Percentiles rank a stretch among this genome's conserved stretches.
These are phyloP conservation scores for Phytophthora hybrid DNA, from an alignment of 352 stramenopile species.

Conservation along the genomic window DNA sequence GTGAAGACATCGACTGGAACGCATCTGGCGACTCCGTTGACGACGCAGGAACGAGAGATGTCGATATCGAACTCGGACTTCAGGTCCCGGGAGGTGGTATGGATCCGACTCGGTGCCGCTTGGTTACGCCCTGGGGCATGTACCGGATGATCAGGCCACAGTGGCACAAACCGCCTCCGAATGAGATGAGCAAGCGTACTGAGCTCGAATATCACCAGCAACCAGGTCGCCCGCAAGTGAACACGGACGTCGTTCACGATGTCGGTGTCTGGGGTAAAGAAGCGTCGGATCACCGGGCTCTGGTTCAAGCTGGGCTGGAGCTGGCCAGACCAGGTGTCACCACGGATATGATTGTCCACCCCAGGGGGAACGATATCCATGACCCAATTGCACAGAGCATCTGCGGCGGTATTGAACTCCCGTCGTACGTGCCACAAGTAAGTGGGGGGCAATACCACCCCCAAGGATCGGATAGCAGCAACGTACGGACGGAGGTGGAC, in stretches of 20 bases:
- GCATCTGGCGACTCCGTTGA: not conserved
- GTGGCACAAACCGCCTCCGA: not conserved
- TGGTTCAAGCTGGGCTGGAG: not conserved
- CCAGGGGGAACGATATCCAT: constrained; percentile 16
- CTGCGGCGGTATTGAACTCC: constrained; percentile 1
- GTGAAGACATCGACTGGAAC: not conserved
- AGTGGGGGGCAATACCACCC: not conserved
- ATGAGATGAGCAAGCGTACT: not conserved
- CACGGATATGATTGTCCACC: not conserved
- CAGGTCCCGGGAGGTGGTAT: not conserved
- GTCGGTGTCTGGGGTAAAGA: not conserved
- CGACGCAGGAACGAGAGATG: not conserved
- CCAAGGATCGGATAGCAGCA: constrained; percentile 16
- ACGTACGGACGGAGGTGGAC: constrained; percentile 8
- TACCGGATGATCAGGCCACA: not conserved
- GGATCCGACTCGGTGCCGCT: not conserved
- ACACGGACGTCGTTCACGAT: not conserved
- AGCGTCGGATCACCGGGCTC: not conserved
- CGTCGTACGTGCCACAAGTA: constrained; percentile 6
- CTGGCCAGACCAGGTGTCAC: not conserved
- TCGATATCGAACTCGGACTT: not conserved
- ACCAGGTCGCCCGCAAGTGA: constrained; percentile 12
- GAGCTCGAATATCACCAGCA: constrained; percentile 8
- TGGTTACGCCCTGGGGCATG: not conserved
- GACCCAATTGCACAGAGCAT: constrained; percentile 33